These are phyloP conservation scores for Lyophyllum atratum DNA, from an alignment of 768 basidiomycete species.

Conservation along the genomic window DNA sequence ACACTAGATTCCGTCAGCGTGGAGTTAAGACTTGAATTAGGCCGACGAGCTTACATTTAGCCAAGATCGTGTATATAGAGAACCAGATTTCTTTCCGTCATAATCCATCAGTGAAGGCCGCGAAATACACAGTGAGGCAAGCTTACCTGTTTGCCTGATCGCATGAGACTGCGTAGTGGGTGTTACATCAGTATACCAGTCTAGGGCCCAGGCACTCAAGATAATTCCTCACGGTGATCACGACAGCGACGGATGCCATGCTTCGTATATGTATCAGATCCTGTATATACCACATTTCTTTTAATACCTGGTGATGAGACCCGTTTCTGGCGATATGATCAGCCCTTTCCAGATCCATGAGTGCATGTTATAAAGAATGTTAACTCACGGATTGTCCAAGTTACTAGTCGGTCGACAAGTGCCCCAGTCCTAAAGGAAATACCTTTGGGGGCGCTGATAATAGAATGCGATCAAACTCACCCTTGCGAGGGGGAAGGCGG, in stretches of 20 bases:
- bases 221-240: conserved; percentile 21
- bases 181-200: not conserved
- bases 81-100: conserved; percentile 24
- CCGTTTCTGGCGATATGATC: conserved; percentile 17
- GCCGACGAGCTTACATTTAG: conserved; percentile 18
- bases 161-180: conserved; percentile 20
- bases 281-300: not conserved
- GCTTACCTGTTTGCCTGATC: conserved; percentile 19
- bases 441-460: not conserved
- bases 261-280: conserved; percentile 3
- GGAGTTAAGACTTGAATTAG: not conserved
- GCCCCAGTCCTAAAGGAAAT: conserved; percentile 13
- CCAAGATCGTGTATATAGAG: conserved; percentile 25
- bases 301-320: conserved; percentile 22
- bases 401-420: conserved; percentile 22
- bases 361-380: not conserved
- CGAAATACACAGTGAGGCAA: no score
- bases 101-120: not conserved
- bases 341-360: not conserved
- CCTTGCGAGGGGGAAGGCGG: conserved; percentile 4
- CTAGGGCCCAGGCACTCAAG: not conserved
- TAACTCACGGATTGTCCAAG: conserved; percentile 27
- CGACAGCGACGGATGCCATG: conserved; percentile 22
- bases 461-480: conserved; percentile 8
- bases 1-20: conserved; percentile 18